A percentile compares a stretch with the other conserved stretches of the same genome.
These are phyloP conservation scores for Peniophora sp. DNA, from an alignment of 1,284 basidiomycete genomes.

Conservation along the genomic window DNA sequence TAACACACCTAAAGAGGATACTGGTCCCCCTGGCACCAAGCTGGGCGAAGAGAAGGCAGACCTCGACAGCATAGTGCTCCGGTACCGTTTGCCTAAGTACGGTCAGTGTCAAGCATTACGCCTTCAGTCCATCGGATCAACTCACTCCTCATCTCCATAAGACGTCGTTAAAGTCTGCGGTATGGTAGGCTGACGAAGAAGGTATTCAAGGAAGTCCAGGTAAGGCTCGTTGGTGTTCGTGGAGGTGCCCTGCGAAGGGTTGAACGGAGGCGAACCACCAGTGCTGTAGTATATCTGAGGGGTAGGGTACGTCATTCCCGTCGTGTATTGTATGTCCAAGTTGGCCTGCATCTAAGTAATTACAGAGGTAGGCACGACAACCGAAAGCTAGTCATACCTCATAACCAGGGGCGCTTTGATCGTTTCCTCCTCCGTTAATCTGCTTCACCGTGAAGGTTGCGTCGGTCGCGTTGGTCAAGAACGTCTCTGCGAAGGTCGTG, in stretches of 20 bases:
- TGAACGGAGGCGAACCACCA: slow-evolving; percentile 48
- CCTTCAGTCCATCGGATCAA: slow-evolving; percentile 8
- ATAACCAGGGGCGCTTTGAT: slow-evolving; percentile 41
- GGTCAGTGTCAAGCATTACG: not conserved
- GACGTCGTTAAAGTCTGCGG: slow-evolving; percentile 48
- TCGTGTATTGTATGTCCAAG: slow-evolving; percentile 58
- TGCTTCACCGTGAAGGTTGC: slow-evolving; percentile 41
- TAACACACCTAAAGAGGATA: slow-evolving; percentile 36
- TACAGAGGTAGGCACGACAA: not conserved
- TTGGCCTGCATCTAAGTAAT: slow-evolving; percentile 30
- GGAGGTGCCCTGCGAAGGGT: slow-evolving; percentile 36
- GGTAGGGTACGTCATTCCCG: slow-evolving; percentile 46
- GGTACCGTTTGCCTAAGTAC: slow-evolving; percentile 28
- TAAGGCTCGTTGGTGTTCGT: slow-evolving; percentile 49
- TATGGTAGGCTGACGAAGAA: slow-evolving; percentile 37
- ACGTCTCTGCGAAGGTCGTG: slow-evolving; percentile 40
- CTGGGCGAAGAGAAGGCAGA: slow-evolving; percentile 53
- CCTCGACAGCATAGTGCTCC: slow-evolving; percentile 41
- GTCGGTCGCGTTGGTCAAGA: slow-evolving; percentile 42
- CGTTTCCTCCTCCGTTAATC: slow-evolving; percentile 46
- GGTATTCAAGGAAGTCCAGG: slow-evolving; percentile 52
- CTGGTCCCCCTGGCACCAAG: slow-evolving; percentile 55
- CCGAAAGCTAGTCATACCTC: slow-evolving; percentile 24
- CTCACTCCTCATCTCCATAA: slow-evolving; percentile 22
- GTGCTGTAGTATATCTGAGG: slow-evolving; percentile 52